Conservation (phyloP, 2,329 filamentous ascomycete species). For the Chaetomium strumarium region DNA sequence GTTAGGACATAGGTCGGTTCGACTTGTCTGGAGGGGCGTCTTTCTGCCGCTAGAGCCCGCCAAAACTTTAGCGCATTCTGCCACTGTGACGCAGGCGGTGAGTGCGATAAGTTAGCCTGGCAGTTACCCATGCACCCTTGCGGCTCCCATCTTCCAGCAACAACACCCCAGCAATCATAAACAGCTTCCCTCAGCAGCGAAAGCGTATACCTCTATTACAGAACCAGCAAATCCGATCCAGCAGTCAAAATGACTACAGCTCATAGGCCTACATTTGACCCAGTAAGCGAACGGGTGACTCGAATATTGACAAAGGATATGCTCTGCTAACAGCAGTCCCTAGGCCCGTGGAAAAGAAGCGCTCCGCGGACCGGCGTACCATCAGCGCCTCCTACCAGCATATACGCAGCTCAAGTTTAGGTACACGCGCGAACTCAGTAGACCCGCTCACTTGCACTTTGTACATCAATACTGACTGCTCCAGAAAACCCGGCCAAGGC, state of each 20-base stretch:
- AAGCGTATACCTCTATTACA: not conserved
- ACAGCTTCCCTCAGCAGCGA: not conserved
- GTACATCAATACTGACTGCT: not conserved
- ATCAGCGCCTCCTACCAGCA: slow-evolving; percentile 89
- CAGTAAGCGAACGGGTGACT: slow-evolving; percentile 48
- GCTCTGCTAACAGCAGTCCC: slow-evolving; percentile 27
- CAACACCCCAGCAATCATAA: too few relatives aligned
- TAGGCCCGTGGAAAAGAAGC: slow-evolving; percentile 92
- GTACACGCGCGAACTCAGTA: slow-evolving; percentile 36
- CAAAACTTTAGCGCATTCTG: slow-evolving; percentile 26
- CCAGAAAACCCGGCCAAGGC: slow-evolving; percentile 78
- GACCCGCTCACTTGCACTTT: too few relatives aligned
- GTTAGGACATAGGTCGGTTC: not conserved
- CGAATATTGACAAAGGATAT: not conserved
- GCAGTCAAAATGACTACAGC: slow-evolving; percentile 53
- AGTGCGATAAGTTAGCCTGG: not conserved
- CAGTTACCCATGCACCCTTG: slow-evolving; percentile 13
- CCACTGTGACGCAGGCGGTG: slow-evolving; percentile 21
- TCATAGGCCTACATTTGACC: slow-evolving; percentile 91
- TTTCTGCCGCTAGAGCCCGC: slow-evolving; percentile 26
- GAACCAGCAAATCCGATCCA: not conserved
- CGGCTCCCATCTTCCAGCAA: slow-evolving; percentile 7
- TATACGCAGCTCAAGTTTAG: slow-evolving; percentile 89
- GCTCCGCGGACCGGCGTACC: slow-evolving; percentile 86
- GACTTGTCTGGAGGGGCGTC: slow-evolving; percentile 16